Evolutionary conservation across 139 green algal genomes (phyloP).

Genomic region (Auxenochlorella pyrenoidosa): DNA sequence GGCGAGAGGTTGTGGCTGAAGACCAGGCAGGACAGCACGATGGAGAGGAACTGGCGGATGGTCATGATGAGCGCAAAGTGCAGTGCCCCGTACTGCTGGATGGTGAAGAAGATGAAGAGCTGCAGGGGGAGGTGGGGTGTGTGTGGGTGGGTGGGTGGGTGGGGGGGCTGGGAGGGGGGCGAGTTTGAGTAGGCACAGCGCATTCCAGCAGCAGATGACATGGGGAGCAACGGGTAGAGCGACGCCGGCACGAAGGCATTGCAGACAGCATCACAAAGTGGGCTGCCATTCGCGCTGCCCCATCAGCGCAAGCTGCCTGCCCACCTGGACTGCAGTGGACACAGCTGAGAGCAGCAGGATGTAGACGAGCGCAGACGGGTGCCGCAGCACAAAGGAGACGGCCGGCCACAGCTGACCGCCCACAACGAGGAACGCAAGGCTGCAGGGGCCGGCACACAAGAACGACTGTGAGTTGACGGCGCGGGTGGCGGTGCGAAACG

Average conservation of each 20-base stretch:
- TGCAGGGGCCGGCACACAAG: neutral
- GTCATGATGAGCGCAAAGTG: constrained; percentile 97
- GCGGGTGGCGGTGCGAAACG: too few relatives aligned
- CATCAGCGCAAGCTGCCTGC: too few relatives aligned
- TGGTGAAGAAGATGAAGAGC: constrained; percentile 76
- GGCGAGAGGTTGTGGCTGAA: constrained; percentile 83
- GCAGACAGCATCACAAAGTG: too few relatives aligned
- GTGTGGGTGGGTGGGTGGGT: neutral
- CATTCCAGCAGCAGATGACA: too few relatives aligned
- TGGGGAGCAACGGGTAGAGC: too few relatives aligned
- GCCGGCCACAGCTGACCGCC: constrained; percentile 66
- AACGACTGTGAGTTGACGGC: neutral
- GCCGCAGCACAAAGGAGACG: constrained; percentile 66
- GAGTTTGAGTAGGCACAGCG: too few relatives aligned
- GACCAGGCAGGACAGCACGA: constrained; percentile 88
- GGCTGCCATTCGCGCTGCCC: too few relatives aligned
- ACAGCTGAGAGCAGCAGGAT: constrained; percentile 68
- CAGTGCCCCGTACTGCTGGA: constrained; percentile 62
- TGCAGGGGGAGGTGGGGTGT: constrained; percentile 50
- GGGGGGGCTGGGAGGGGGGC: too few relatives aligned
- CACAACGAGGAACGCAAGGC: constrained; percentile 45
- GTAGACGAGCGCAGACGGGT: constrained; percentile 63
- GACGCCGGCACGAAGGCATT: too few relatives aligned
- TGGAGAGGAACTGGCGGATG: constrained; percentile 90
- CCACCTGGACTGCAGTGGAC: constrained; percentile 43